These are phyloP conservation scores for Lepidium campestre DNA, from an alignment of 441 rosid species.

Conservation along the genomic window DNA sequence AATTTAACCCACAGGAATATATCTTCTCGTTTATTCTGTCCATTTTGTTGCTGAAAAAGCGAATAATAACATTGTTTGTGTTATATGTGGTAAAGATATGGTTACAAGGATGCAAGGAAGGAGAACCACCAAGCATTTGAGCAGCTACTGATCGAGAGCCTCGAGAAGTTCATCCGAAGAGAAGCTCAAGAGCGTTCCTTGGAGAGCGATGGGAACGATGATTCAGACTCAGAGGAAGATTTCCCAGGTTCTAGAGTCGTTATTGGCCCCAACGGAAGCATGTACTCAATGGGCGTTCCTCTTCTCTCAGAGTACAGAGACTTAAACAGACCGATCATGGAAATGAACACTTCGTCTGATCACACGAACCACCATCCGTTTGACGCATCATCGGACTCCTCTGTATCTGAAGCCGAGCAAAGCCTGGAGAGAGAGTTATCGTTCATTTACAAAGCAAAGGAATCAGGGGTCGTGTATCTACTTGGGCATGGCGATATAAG, in stretches of 20 bases:
- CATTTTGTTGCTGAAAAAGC: neutral
- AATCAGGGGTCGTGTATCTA: slow-evolving; percentile 94
- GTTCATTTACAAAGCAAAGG: slow-evolving; percentile 84
- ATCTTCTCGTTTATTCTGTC: neutral
- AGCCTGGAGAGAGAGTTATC: slow-evolving; percentile 92
- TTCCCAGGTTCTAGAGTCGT: slow-evolving; percentile 48
- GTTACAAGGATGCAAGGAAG: slow-evolving; percentile 91
- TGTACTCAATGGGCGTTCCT: slow-evolving; percentile 76
- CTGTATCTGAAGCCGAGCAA: slow-evolving; percentile 57
- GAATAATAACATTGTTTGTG: neutral
- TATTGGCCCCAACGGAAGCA: slow-evolving; percentile 87
- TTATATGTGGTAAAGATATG: slow-evolving; percentile 55
- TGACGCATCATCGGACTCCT: slow-evolving; percentile 33
- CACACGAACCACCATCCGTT: slow-evolving; percentile 18
- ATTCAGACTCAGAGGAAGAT: slow-evolving; percentile 62
- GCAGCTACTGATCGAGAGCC: slow-evolving; percentile 94
- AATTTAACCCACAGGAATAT: neutral
- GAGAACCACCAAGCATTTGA: slow-evolving; percentile 93
- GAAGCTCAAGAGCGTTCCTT: slow-evolving; percentile 90
- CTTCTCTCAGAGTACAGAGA: slow-evolving; percentile 66
- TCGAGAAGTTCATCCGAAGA: slow-evolving; percentile 94
- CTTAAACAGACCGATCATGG: slow-evolving; percentile 36
- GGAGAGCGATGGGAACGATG: slow-evolving; percentile 85
- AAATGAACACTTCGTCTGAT: slow-evolving; percentile 47
- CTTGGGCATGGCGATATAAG: slow-evolving; percentile 97